Conservation (phyloP, 768 basidiomycete genomes). For the Boletus rubroflammeus region DNA sequence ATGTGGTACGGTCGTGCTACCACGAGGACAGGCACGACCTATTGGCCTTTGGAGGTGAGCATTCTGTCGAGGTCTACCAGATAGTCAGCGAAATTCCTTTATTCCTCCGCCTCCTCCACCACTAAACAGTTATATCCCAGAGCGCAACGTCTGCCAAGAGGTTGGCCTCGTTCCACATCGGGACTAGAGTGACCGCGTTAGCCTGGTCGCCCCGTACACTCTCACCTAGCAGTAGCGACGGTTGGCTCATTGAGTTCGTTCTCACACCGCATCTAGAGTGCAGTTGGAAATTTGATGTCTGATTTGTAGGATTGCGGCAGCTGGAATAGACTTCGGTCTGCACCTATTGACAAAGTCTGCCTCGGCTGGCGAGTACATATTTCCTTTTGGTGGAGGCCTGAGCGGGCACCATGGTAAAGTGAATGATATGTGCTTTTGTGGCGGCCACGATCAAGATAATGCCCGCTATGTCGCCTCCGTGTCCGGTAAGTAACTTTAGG, state of each 20-base stretch:
- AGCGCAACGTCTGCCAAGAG: slow-evolving; percentile 41
- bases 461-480: slow-evolving; percentile 77
- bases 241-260: slow-evolving; percentile 71
- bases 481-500: slow-evolving; percentile 47
- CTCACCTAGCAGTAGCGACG: slow-evolving; percentile 60
- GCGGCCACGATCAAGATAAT: slow-evolving; percentile 65
- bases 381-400: slow-evolving; percentile 73
- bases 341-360: slow-evolving; percentile 62
- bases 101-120: not conserved
- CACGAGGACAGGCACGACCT: slow-evolving; percentile 63
- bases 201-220: slow-evolving; percentile 73
- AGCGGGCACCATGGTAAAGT: slow-evolving; percentile 79
- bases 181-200: slow-evolving; percentile 64
- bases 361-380: slow-evolving; percentile 47
- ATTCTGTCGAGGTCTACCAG: slow-evolving; percentile 66
- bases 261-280: not conserved
- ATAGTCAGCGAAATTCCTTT: slow-evolving; percentile 44
- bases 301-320: slow-evolving; percentile 57
- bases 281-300: slow-evolving; percentile 6
- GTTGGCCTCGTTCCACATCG: slow-evolving; percentile 72
- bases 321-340: slow-evolving; percentile 65
- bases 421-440: slow-evolving; percentile 78
- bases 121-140: slow-evolving; percentile 27
- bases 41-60: slow-evolving; percentile 69
- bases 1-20: slow-evolving; percentile 59